Evolutionary conservation across 176 grass and related monocot genomes (phyloP).

Genomic region (Aegilops sharonensis): DNA sequence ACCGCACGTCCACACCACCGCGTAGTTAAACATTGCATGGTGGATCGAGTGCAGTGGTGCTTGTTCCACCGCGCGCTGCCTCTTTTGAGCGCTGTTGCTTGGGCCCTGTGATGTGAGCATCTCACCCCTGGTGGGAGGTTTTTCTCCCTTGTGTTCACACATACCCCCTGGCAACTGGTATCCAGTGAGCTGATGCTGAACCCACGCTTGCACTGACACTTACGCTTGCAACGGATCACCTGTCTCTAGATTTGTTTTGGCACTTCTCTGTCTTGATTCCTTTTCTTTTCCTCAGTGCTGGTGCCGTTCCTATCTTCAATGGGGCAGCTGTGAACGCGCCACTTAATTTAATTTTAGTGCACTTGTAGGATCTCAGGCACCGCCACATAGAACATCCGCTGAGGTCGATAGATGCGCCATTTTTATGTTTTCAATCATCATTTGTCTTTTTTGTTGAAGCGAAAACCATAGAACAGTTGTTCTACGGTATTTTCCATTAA

Average conservation of each 20-base stretch:
- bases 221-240: neutral
- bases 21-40: constrained; percentile 39
- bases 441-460: too few relatives aligned
- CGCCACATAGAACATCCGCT: too few relatives aligned
- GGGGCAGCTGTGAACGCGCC: neutral
- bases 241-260: constrained; percentile 29
- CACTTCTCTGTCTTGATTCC: neutral
- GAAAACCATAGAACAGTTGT: too few relatives aligned
- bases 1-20: constrained; percentile 11
- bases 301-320: constrained; percentile 3
- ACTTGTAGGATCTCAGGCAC: too few relatives aligned
- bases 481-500: too few relatives aligned
- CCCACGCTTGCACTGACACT: neutral
- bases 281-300: neutral
- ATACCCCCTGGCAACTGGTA: constrained; percentile 7
- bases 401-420: too few relatives aligned
- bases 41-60: constrained; percentile 32
- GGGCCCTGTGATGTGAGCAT: constrained; percentile 57
- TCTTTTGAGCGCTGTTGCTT: constrained; percentile 45
- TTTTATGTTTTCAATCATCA: too few relatives aligned
- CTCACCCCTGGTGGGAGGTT: constrained; percentile 28
- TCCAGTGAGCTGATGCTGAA: constrained; percentile 23
- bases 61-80: constrained; percentile 24
- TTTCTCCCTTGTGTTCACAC: constrained; percentile 42
- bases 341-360: neutral